Conservation (phyloP, 2,329 filamentous ascomycete genomes). For the Beauveria sp. region DNA sequence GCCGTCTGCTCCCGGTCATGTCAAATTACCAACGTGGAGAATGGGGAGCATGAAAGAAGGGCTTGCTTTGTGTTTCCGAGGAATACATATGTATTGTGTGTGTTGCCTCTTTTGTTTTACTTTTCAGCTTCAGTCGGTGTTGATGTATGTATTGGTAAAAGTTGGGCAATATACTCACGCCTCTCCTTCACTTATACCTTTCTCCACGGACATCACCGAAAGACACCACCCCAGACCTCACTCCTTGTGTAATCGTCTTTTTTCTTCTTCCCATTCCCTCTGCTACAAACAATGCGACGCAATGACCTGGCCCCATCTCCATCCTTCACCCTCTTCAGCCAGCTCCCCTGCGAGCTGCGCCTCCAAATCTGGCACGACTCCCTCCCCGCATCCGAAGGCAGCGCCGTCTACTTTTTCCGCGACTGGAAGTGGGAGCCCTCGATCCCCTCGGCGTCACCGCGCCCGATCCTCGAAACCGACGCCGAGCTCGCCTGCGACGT, state of each 20-base stretch:
- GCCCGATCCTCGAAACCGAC: not conserved
- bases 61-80: not conserved
- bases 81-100: not conserved
- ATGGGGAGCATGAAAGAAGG: not conserved
- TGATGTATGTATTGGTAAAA: not conserved
- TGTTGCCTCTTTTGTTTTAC: not conserved
- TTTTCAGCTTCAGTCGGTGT: not conserved
- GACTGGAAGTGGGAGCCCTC: conserved; percentile 1
- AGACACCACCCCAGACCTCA: not conserved
- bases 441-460: not conserved
- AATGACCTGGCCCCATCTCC: not conserved
- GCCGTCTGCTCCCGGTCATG: not conserved
- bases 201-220: not conserved
- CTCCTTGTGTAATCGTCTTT: not conserved
- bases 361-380: conserved; percentile 2
- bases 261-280: not conserved
- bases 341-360: conserved; percentile 3
- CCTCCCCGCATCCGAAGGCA: not conserved
- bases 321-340: not conserved
- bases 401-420: conserved; percentile 7
- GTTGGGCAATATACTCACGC: not conserved
- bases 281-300: not conserved
- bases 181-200: not conserved
- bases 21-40: conserved; percentile 1
- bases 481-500: not conserved